Evolutionary conservation across 1,284 basidiomycete species (phyloP).

Genomic region (Vanrija sp.): DNA sequence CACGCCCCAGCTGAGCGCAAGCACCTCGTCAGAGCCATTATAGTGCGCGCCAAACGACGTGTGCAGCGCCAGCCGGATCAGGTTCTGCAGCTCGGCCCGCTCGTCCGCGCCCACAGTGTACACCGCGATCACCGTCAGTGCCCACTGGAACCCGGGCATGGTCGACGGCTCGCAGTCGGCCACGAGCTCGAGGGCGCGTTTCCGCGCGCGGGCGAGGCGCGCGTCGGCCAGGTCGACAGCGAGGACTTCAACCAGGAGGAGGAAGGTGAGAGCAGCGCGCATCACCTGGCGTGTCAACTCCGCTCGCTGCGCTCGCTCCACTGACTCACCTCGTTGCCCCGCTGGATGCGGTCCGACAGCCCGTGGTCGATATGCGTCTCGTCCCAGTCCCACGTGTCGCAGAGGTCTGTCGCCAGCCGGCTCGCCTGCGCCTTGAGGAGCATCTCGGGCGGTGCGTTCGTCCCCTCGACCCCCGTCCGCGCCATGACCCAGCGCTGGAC

Average conservation of each 20-base stretch:
- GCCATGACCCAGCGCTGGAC: constrained; percentile 7
- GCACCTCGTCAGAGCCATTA: constrained; percentile 10
- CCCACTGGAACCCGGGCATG: constrained; percentile 18
- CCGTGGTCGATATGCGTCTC: constrained; percentile 10
- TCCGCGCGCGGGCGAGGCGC: constrained; percentile 2
- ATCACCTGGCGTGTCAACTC: background rate
- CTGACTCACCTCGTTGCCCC: constrained; percentile 15
- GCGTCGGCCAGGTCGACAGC: constrained; percentile 11
- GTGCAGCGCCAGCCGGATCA: constrained; percentile 7
- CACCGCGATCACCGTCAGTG: constrained; percentile 5
- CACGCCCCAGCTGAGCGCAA: constrained; percentile 14
- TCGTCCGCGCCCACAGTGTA: constrained; percentile 6
- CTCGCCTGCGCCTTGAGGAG: constrained; percentile 10
- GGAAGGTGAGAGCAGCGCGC: constrained; percentile 11
- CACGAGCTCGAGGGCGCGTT: constrained; percentile 16
- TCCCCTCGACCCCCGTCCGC: constrained; percentile 3
- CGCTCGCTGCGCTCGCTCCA: no score
- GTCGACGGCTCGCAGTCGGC: constrained; percentile 11
- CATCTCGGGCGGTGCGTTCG: background rate
- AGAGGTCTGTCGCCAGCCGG: constrained; percentile 4
- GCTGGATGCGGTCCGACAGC: constrained; percentile 12
- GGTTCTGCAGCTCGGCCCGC: constrained; percentile 2
- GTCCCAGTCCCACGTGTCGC: constrained; percentile 11
- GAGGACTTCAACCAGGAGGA: constrained; percentile 21
- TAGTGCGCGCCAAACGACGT: constrained; percentile 15